Evolutionary conservation across 2,329 filamentous ascomycete species (phyloP).

Genomic region (Aureobasidium sp.): DNA sequence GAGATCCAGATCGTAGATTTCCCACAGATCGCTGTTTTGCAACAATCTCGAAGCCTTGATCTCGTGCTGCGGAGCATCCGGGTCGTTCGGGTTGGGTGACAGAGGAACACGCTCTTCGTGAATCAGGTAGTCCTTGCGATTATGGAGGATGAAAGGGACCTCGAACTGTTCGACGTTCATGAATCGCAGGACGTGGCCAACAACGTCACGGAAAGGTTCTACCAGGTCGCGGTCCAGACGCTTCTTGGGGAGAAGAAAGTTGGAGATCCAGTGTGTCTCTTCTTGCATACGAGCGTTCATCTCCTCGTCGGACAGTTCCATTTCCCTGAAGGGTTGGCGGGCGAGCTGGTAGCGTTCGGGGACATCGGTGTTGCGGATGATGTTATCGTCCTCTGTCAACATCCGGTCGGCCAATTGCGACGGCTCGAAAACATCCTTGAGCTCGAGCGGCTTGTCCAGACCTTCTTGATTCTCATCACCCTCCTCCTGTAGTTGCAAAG

Average conservation of each 20-base stretch:
- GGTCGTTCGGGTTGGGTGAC: constrained; percentile 55
- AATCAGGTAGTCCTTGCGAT: constrained; percentile 95
- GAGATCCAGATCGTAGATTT: constrained; percentile 86
- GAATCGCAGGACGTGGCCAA: constrained; percentile 89
- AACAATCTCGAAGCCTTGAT: constrained; percentile 78
- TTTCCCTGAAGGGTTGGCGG: constrained; percentile 74
- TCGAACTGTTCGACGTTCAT: constrained; percentile 92
- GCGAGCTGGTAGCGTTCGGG: constrained; percentile 93
- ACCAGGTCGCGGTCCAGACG: constrained; percentile 59
- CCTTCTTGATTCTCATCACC: constrained; percentile 68
- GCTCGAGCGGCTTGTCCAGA: constrained; percentile 76
- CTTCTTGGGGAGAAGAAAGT: constrained; percentile 84
- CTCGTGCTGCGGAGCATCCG: constrained; percentile 62
- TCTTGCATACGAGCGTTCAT: constrained; percentile 57
- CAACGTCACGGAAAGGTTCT: constrained; percentile 75
- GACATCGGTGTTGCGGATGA: constrained; percentile 79
- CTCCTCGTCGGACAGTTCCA: constrained; percentile 68
- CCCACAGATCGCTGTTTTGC: constrained; percentile 89
- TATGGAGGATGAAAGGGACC: constrained; percentile 95
- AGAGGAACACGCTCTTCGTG: constrained; percentile 67
- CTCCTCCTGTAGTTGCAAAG: constrained; percentile 78
- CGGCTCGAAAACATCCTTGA: constrained; percentile 97
- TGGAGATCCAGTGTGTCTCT: constrained; percentile 86
- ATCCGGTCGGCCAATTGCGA: constrained; percentile 90
- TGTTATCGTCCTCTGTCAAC: constrained; percentile 89